A percentile compares a stretch with the other conserved stretches of the same genome.
These are phyloP conservation scores for Petunia axillaris DNA, from an alignment of 257 asterid species.

Conservation along the genomic window DNA sequence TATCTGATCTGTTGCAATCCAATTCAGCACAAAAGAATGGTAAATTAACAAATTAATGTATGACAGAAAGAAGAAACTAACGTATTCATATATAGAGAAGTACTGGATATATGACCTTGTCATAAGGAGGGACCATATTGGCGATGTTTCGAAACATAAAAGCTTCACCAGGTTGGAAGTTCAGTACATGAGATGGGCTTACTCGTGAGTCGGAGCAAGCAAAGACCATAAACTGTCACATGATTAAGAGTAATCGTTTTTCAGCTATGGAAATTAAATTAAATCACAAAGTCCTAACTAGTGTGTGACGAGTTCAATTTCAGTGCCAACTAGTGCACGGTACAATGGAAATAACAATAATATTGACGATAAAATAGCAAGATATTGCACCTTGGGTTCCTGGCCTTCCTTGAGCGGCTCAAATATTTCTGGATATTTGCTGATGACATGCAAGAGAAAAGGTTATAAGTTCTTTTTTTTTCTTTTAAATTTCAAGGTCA, in stretches of 20 bases:
- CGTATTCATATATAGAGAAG: too few relatives aligned
- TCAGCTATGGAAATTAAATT: not conserved
- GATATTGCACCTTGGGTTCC: constrained; percentile 67
- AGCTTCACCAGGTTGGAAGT: constrained; percentile 68
- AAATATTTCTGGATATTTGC: constrained; percentile 65
- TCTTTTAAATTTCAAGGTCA: not conserved
- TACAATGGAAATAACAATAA: too few relatives aligned
- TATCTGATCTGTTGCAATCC: constrained; percentile 52
- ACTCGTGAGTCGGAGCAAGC: constrained; percentile 72
- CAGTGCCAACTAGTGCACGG: too few relatives aligned
- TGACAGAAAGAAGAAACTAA: not conserved
- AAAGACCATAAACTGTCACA: constrained; percentile 56
- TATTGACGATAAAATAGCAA: not conserved
- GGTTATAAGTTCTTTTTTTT: not conserved
- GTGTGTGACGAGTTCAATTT: too few relatives aligned
- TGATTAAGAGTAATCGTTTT: too few relatives aligned
- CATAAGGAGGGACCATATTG: constrained; percentile 67
- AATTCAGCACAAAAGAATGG: not conserved
- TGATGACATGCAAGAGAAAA: constrained; percentile 30
- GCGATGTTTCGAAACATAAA: constrained; percentile 63
- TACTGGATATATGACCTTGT: constrained; percentile 48
- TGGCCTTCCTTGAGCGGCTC: constrained; percentile 82
- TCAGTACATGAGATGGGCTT: constrained; percentile 58
- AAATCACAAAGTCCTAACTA: too few relatives aligned
- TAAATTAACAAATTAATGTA: not conserved